Base-by-base conservation (phyloP, 306 rosid genomes). In the Acacia crassicarpa region DNA sequence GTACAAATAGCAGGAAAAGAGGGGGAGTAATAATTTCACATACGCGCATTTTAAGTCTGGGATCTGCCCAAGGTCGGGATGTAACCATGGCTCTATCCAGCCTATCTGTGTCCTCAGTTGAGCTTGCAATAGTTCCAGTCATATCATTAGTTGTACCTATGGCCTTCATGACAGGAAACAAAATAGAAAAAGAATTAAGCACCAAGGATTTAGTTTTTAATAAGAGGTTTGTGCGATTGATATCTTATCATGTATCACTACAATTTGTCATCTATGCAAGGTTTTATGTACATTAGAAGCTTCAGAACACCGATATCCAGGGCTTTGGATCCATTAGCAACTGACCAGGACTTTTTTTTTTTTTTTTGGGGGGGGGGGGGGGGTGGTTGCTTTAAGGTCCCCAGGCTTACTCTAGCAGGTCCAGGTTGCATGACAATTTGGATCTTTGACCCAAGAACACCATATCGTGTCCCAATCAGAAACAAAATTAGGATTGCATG, bases 61-160 rank as follows among this genome's bases (percentile, higher is more conserved):
- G 78, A 83, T 88, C 93, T 8, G 67, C 79, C 97, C 89, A 90
- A 14, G 89, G 72, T 43, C 89, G 89, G 67, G 89, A 83, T 75
- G 77, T 81, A 83, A 86, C 78, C 71, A 90, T 79, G 61, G 80
- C 73, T 81, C 92, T 88, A 83, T 79, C 86, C 3, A 76, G 78
- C 75, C 67, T 83, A 78, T 88, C 88, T 41, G 69, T 41, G 79
- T 81, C 93, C 75, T 82, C 91, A 70, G 85, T 68, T 72, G 90
- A 82, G 74, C 88, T 86, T 84, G 82, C 79, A 74, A 82, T 74
- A 17, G 84, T 73, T 81, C 86, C 90, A 81, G 86, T 81, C 56
- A 87, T 81, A 75, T 91, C 94, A 85, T 67, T 53, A 84, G 89
- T 67, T 61, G 84, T 75, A 82, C 87, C 91, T 85, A 91, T 91